Evolutionary conservation across 352 stramenopile species (phyloP).

Genomic region (Globisporangium middletonii): DNA sequence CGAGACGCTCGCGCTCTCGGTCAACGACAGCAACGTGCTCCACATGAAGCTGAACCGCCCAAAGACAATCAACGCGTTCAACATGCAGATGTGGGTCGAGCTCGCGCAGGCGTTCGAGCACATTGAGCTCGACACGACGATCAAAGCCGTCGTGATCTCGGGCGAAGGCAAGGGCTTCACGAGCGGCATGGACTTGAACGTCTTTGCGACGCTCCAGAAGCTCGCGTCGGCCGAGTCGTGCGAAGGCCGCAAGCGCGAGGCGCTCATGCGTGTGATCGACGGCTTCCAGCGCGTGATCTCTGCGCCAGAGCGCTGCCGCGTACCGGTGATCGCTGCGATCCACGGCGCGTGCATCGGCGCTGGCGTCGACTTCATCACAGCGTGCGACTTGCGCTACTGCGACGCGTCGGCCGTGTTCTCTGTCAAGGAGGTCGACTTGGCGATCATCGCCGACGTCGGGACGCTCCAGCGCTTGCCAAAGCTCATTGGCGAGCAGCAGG

Average conservation of each 20-base stretch:
- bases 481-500: conserved; percentile 76
- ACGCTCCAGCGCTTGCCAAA: conserved; percentile 84
- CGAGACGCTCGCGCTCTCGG: conserved; percentile 46
- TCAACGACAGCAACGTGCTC: conserved; percentile 47
- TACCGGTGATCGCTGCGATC: conserved; percentile 80
- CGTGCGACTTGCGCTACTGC: conserved; percentile 82
- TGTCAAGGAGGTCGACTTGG: conserved; percentile 86
- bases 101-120: conserved; percentile 59
- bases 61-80: conserved; percentile 83
- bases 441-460: conserved; percentile 85
- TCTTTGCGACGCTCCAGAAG: conserved; percentile 77
- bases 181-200: conserved; percentile 86
- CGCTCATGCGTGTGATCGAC: conserved; percentile 70
- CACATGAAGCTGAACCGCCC: conserved; percentile 81
- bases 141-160: conserved; percentile 73
- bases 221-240: conserved; percentile 53
- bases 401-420: conserved; percentile 79
- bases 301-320: conserved; percentile 75
- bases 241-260: conserved; percentile 76
- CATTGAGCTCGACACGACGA: conserved; percentile 56
- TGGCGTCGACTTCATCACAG: conserved; percentile 85
- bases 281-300: conserved; percentile 82
- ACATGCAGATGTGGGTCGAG: conserved; percentile 89
- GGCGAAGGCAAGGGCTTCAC: conserved; percentile 78
- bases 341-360: conserved; percentile 82